These are phyloP conservation scores for Sphagnurus paluster DNA, from an alignment of 1,284 basidiomycete species.

Conservation along the genomic window DNA sequence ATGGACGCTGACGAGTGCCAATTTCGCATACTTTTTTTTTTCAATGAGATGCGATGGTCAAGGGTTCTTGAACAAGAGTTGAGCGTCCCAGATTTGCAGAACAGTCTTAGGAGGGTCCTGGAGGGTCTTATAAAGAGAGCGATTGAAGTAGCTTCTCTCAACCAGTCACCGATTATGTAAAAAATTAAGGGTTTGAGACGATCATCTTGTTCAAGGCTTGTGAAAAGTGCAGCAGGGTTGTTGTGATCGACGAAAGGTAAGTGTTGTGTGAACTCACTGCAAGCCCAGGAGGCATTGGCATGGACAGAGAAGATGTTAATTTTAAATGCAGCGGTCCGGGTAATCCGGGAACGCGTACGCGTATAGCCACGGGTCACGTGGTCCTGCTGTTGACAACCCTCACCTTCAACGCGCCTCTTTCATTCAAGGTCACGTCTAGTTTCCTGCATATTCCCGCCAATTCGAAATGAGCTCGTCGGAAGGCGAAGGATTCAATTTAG, in stretches of 20 bases:
- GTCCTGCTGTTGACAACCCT: slow-evolving; percentile 11
- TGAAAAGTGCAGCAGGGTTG: background rate
- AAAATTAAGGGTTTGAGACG: background rate
- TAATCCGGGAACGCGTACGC: slow-evolving; percentile 9
- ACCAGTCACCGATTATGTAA: slow-evolving; percentile 12
- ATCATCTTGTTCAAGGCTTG: background rate
- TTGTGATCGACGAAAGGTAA: background rate
- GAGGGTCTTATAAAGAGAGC: slow-evolving; percentile 2
- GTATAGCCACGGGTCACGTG: slow-evolving; percentile 19
- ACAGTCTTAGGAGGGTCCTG: slow-evolving; percentile 2
- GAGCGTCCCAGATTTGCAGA: slow-evolving; percentile 1
- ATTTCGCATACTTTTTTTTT: slow-evolving; percentile 1
- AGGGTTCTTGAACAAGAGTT: no score
- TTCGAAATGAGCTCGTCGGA: slow-evolving; percentile 52
- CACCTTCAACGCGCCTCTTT: background rate
- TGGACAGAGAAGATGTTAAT: background rate
- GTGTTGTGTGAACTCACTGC: no score
- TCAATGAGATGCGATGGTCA: background rate
- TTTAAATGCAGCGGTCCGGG: no score
- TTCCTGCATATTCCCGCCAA: no score
- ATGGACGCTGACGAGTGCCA: background rate
- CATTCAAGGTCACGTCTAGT: no score
- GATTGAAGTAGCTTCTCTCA: background rate
- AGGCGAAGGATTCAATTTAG: slow-evolving; percentile 64
- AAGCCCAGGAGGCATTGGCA: background rate